These are phyloP conservation scores for Diplodia seriata DNA, from an alignment of 2,329 filamentous ascomycete species.

Conservation along the genomic window DNA sequence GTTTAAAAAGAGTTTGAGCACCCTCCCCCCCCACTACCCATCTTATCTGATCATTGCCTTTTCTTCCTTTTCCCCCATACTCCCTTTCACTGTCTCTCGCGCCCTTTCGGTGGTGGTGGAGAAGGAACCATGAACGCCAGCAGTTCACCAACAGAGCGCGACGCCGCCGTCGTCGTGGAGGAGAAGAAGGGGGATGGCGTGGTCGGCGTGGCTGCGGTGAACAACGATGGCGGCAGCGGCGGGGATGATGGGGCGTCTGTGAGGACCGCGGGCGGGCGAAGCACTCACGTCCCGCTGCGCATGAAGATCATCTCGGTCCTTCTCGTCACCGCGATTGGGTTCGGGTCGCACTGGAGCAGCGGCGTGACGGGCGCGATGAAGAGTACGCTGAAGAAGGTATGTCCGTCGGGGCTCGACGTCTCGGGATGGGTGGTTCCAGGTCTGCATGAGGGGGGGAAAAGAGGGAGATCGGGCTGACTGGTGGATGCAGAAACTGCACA, in stretches of 20 bases:
- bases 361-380: conserved; percentile 68
- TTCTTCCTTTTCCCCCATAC: not conserved
- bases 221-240: not conserved
- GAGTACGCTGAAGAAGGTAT: conserved; percentile 63
- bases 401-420: not conserved
- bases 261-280: conserved; percentile 21
- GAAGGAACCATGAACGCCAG: not conserved
- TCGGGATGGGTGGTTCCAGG: not conserved
- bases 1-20: not conserved
- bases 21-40: not conserved
- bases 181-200: not conserved
- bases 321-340: conserved; percentile 62
- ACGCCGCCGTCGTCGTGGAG: not conserved
- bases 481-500: conserved; percentile 54
- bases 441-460: not conserved
- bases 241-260: conserved; percentile 9
- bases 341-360: conserved; percentile 66
- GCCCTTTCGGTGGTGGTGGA: not conserved
- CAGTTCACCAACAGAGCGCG: not conserved
- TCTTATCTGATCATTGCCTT: conserved; percentile 6
- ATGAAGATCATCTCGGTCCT: conserved; percentile 50
- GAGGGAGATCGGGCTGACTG: not conserved
- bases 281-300: conserved; percentile 13
- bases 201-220: conserved; percentile 7
- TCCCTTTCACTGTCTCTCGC: not conserved